These are phyloP conservation scores for Fomitopsis schrenkii DNA, from an alignment of 1,284 basidiomycete species.

Conservation along the genomic window DNA sequence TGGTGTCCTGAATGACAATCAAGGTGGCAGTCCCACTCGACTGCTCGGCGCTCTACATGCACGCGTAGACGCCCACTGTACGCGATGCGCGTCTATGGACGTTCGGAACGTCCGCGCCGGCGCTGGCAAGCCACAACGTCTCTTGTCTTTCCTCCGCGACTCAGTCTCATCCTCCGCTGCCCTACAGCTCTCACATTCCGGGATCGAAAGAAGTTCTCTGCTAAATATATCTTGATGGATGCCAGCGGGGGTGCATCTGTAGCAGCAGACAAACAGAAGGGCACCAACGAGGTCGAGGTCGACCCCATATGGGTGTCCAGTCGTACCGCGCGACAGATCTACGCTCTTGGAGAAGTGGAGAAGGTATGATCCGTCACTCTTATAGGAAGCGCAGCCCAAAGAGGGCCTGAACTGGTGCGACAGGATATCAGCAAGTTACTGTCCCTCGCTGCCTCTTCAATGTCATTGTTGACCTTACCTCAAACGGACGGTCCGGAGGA, in stretches of 20 bases:
- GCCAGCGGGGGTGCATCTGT: not conserved
- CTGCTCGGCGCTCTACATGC: not conserved
- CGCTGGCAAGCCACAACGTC: not conserved
- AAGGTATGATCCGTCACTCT: constrained; percentile 44
- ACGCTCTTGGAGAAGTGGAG: constrained; percentile 76
- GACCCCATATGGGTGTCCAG: constrained; percentile 80
- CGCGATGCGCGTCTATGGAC: not conserved
- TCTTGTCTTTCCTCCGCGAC: not conserved
- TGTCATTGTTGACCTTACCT: constrained; percentile 71
- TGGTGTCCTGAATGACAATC: not conserved
- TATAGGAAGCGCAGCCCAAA: not conserved
- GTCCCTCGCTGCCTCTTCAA: constrained; percentile 68
- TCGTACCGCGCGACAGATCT: constrained; percentile 75
- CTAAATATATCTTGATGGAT: not conserved
- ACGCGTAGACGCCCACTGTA: not conserved
- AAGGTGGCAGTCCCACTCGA: not conserved
- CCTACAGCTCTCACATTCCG: too few relatives aligned
- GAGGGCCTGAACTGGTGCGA: not conserved
- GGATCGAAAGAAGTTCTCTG: too few relatives aligned
- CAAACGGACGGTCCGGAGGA: constrained; percentile 68
- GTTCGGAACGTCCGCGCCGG: not conserved
- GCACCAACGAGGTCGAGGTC: constrained; percentile 12
- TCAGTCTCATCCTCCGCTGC: not conserved
- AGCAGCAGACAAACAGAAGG: not conserved
- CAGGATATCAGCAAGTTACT: constrained; percentile 75